Base-by-base conservation (phyloP, 805 yeast genomes). In the Barnettozyma sucrosica region DNA sequence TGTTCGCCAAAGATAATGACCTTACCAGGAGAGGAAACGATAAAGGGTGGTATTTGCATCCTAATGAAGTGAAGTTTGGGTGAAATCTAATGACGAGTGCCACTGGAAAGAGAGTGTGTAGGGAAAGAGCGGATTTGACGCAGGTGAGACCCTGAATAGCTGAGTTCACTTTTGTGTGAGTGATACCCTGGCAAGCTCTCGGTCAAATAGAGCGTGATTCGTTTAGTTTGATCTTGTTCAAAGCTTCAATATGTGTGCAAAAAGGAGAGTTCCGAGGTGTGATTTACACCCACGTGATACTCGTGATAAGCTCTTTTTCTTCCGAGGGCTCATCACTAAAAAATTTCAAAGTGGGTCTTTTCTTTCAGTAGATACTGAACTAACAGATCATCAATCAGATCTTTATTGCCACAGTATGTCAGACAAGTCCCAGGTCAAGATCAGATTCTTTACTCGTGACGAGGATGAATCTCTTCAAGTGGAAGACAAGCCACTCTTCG, bases 1-100 rank as follows among this genome's bases (percentile, higher is more conserved):
- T 93, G 99, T 62, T 93, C 99, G 20, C 99, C 99, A 64, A 90
- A 93, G 32, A 93, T 74, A 56, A 93, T 93, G 40, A 89, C 96
- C 61, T 93, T 93, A 4, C 99, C 99, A 0, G 99, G 99, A 1
- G 99, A 93, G 46, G 96, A 86, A 2, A 89, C 87, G 44, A 80
- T 66, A 64, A 90, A 88, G 18, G 89, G 85, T 1, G 57, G 85
- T 1, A 56, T 44, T 7, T 38, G 28, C 11, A 47, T 26, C 14
- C 14, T 16, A 25, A 9, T 8, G 6, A 4, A 33, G 19, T n/a
- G 4, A 19, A 8, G 36, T 4, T 18, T 34, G 37, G 21, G 37
- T 3, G 16, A 3, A 13, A 13, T 4, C 16, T 9, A 28, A 14
- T n/a, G 28, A 13, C 10, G 11, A 25, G 7, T 9, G 28, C 28